Evolutionary conservation across 2,329 filamentous ascomycete species (phyloP).

Genomic region (Pseudocercospora fuligena): DNA sequence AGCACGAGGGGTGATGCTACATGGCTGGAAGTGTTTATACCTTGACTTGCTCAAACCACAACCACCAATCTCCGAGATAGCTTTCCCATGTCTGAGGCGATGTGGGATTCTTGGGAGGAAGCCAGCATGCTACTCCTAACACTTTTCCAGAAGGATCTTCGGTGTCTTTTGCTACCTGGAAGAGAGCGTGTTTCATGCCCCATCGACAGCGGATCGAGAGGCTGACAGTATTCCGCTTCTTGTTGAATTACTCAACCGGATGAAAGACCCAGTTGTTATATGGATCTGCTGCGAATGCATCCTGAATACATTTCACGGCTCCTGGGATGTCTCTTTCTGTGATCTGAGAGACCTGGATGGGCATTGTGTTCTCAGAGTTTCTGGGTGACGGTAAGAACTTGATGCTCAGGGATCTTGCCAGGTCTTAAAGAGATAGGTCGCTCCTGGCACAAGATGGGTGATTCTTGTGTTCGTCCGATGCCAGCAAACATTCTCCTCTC

Average conservation of each 20-base stretch:
- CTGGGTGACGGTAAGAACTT: neutral
- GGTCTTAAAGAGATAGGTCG: neutral
- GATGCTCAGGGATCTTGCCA: neutral
- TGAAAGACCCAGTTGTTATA: conserved; percentile 69
- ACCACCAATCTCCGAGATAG: conserved; percentile 63
- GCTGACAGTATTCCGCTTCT: conserved; percentile 65
- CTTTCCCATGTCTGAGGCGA: conserved; percentile 63
- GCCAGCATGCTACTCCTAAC: conserved; percentile 75
- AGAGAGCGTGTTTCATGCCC: conserved; percentile 71
- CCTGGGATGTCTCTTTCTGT: conserved; percentile 65
- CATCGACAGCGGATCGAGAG: conserved; percentile 69
- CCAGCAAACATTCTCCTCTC: neutral
- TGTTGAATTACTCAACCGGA: conserved; percentile 54
- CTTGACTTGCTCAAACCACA: conserved; percentile 67
- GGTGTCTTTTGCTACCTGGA: conserved; percentile 69
- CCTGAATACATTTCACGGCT: conserved; percentile 68
- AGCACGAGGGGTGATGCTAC: no score
- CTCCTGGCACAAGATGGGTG: neutral
- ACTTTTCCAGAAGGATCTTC: conserved; percentile 52
- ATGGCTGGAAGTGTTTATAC: neutral
- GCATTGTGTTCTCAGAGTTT: conserved; percentile 21
- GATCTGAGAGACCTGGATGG: conserved; percentile 61
- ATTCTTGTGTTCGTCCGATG: neutral
- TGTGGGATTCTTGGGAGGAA: conserved; percentile 57
- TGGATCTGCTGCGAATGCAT: conserved; percentile 69